Evolutionary conservation across 23 red algal species (phyloP), one percentile per base, ranked within the genome.

Genomic region (Gracilaria caudata): DNA sequence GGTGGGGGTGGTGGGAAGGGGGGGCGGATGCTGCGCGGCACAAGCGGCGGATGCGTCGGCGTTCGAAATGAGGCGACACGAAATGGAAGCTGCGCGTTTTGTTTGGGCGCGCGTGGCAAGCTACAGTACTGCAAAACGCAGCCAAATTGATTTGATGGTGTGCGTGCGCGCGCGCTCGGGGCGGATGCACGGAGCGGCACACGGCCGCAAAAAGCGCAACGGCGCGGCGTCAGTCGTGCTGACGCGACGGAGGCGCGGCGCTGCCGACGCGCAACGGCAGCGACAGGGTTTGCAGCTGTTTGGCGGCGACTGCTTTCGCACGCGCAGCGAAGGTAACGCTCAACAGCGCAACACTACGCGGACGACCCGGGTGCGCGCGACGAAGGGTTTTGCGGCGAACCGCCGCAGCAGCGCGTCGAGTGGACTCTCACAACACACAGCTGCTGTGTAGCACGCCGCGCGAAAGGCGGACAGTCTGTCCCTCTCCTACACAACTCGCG

Each of bases 31-130:
- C 4, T 7, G 13, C 8, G 36, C 64, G 28, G 35, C 64, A 39
- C 25, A 39, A 20, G 36, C 13, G 13, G 64, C 11, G 29, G 36
- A 37, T 7, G 35, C 29, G 64, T n/a, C n/a, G n/a, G n/a, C n/a
- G n/a, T n/a, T n/a, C n/a, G n/a, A n/a, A 75, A 75, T 46, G 70
- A 47, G 70, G 21, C 70, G 70, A 49, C 70, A 75, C 39, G 70
- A 43, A 46, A 46, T 75, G 70, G 70, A 49, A 49, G 70, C 39
- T 43, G 40, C 12, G 32, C 12, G 49, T 16, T 16, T n/a, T n/a
- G n/a, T n/a, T n/a, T n/a, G n/a, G 7, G 40, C 39, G 40, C 43
- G 70, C 14, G 38, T 47, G 70, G 7, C 23, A 14, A 6, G 37
- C n/a, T n/a, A n/a, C n/a, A 7, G 40, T 9, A 40, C 43, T 9